Evolutionary conservation across 768 basidiomycete genomes (phyloP).

Genomic region (Tephrocybe rancida): DNA sequence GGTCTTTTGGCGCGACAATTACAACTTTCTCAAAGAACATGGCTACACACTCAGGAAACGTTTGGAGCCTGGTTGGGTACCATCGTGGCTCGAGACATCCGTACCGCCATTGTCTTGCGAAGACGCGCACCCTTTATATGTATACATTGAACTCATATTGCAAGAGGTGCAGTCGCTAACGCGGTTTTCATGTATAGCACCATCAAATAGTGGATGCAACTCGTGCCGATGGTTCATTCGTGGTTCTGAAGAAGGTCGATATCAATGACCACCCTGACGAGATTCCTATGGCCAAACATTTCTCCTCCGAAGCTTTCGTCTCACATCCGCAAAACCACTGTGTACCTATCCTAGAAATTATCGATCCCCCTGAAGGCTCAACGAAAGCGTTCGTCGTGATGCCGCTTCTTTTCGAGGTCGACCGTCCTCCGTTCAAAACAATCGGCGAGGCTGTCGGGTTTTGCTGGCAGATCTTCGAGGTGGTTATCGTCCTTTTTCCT

Average conservation of each 20-base stretch:
- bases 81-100: neutral
- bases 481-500: no score
- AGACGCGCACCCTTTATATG: no score
- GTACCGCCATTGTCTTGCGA: neutral
- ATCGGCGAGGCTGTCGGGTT: neutral
- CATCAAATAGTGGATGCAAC: constrained; percentile 25
- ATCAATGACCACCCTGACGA: constrained; percentile 23
- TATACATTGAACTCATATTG: no score
- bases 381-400: constrained; percentile 23
- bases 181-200: no score
- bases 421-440: constrained; percentile 22
- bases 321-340: constrained; percentile 31
- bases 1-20: no score
- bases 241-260: constrained; percentile 28
- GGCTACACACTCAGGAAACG: constrained; percentile 1
- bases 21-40: neutral
- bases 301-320: constrained; percentile 10
- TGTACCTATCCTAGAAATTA: constrained; percentile 24
- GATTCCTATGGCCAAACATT: constrained; percentile 24
- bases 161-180: no score
- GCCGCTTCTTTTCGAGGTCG: constrained; percentile 21
- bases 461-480: no score
- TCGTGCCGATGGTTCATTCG: constrained; percentile 27
- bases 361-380: constrained; percentile 17
- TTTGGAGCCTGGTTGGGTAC: neutral